Conservation (phyloP, 257 asterid species). For the Solanum clarkiae region DNA sequence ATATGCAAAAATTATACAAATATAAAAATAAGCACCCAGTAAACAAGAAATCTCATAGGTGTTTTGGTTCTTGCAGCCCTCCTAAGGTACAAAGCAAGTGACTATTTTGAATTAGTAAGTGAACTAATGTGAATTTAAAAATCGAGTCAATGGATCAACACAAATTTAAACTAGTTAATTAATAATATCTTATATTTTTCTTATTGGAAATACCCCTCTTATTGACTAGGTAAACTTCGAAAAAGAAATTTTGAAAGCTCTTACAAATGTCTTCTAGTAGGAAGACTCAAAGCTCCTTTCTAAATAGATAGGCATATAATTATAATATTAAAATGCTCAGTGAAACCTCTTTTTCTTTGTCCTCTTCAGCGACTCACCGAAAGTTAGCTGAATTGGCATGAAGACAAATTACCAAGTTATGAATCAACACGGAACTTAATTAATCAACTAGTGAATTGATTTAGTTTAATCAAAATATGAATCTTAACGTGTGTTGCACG, state of each 20-base stretch:
- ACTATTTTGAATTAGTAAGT: too few relatives aligned
- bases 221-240: neutral
- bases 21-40: too few relatives aligned
- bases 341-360: neutral
- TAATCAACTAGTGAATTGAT: neutral
- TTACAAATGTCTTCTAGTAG: neutral
- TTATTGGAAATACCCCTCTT: too few relatives aligned
- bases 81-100: neutral
- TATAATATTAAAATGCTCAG: neutral
- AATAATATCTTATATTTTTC: neutral
- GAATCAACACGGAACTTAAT: neutral
- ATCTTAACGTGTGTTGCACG: too few relatives aligned
- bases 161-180: accelerated
- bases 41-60: too few relatives aligned
- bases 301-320: neutral
- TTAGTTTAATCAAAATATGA: neutral
- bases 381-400: neutral
- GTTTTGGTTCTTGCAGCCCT: too few relatives aligned
- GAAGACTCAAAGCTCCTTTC: neutral
- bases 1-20: too few relatives aligned
- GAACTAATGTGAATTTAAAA: neutral
- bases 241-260: neutral
- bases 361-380: neutral
- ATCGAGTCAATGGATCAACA: neutral
- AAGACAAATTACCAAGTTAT: neutral